Evolutionary conservation across 345 rosid species (phyloP).

Genomic region (Syzygium aromaticum): DNA sequence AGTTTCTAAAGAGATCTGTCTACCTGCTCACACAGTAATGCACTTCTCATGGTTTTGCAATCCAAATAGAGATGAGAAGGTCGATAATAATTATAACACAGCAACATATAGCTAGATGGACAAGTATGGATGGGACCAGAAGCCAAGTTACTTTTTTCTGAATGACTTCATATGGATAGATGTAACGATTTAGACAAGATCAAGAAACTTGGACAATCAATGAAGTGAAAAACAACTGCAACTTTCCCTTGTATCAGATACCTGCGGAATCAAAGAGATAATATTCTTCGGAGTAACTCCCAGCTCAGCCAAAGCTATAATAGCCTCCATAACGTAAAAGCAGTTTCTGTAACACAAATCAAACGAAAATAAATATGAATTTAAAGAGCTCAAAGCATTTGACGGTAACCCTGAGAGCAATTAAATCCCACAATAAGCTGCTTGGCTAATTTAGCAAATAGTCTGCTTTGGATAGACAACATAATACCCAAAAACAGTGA

Average conservation of each 20-base stretch:
- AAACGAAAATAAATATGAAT: background rate
- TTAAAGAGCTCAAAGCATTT: background rate
- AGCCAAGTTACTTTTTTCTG: background rate
- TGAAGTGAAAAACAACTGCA: background rate
- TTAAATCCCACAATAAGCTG: background rate
- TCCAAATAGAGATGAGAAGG: background rate
- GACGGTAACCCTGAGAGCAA: background rate
- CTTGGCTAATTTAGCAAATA: background rate
- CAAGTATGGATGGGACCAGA: background rate
- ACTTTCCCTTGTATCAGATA: constrained; percentile 13
- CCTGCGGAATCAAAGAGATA: constrained; percentile 76
- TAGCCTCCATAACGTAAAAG: constrained; percentile 77
- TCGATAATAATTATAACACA: background rate
- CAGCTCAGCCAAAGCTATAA: constrained; percentile 83
- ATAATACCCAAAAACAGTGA: background rate
- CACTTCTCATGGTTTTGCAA: background rate
- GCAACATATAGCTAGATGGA: background rate
- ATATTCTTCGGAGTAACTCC: constrained; percentile 88
- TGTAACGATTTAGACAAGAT: background rate
- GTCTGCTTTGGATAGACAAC: background rate
- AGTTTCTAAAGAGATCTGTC: background rate
- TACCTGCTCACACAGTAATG: background rate
- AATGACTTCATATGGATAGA: background rate
- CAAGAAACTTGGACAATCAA: background rate
- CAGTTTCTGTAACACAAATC: constrained; percentile 55